Conservation (phyloP, 306 rosid species). For the Cercis canadensis region DNA sequence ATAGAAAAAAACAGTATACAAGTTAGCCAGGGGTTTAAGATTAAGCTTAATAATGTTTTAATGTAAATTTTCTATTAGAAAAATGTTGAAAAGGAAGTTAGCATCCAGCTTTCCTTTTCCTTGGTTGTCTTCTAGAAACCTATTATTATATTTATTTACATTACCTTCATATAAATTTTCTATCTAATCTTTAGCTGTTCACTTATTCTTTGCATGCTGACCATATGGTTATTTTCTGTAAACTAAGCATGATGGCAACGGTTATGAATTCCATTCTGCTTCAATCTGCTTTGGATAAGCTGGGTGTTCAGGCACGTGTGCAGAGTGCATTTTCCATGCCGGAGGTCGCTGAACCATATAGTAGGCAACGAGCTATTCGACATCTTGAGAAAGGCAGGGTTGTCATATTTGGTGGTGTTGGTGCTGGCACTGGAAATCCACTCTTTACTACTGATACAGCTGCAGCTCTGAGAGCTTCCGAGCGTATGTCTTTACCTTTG, state of each 20-base stretch:
- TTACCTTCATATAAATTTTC: neutral
- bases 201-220: constrained; percentile 17
- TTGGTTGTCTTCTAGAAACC: neutral
- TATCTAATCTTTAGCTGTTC: neutral
- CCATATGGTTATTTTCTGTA: constrained; percentile 21
- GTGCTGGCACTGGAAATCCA: constrained; percentile 46
- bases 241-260: constrained; percentile 53
- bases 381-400: constrained; percentile 61
- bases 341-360: constrained; percentile 53
- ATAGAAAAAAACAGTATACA: neutral
- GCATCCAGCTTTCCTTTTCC: neutral
- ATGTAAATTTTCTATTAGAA: too few species aligned
- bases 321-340: constrained; percentile 45
- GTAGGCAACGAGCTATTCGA: constrained; percentile 49
- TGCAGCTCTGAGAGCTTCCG: constrained; percentile 52
- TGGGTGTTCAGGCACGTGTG: constrained; percentile 49
- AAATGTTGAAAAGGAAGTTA: neutral
- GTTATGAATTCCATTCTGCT: constrained; percentile 53
- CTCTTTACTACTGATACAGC: constrained; percentile 49
- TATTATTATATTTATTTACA: neutral
- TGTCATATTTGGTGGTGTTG: constrained; percentile 50
- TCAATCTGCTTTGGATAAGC: constrained; percentile 56
- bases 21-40: too few species aligned
- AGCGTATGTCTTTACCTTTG: constrained; percentile 31
- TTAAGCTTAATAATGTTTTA: too few species aligned